Evolutionary conservation across 495 filamentous ascomycete genomes (phyloP).

Genomic region (Daldinia childiae): DNA sequence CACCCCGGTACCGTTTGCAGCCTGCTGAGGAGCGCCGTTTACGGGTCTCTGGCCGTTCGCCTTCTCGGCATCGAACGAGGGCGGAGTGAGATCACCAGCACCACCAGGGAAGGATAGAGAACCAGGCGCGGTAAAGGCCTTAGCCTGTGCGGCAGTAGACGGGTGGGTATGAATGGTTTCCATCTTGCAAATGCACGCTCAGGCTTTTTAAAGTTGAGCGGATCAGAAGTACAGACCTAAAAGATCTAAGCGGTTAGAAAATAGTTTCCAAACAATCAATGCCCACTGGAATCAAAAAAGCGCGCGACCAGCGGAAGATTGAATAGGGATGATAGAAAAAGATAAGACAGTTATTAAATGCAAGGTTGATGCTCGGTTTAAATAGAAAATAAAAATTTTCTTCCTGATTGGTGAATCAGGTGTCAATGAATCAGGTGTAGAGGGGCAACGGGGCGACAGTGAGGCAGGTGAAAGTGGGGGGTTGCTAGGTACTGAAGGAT

Average conservation of each 20-base stretch:
- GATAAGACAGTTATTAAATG: neutral
- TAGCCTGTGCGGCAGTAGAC: constrained; percentile 85
- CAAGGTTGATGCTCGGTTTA: neutral
- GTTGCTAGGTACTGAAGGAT: neutral
- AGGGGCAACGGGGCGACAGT: neutral
- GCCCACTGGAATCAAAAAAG: neutral
- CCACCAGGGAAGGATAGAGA: constrained; percentile 91
- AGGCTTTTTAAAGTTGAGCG: constrained; percentile 25
- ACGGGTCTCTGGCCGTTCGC: constrained; percentile 57
- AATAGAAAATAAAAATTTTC: neutral
- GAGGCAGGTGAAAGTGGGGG: neutral
- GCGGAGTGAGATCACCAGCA: constrained; percentile 81
- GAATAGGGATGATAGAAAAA: neutral
- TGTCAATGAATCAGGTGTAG: neutral
- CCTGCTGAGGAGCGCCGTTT: constrained; percentile 67
- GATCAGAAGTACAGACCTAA: constrained; percentile 32
- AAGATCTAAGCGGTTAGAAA: constrained; percentile 24
- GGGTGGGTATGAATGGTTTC: constrained; percentile 91
- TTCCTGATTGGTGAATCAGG: neutral
- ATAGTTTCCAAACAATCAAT: constrained; percentile 5
- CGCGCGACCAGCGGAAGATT: neutral
- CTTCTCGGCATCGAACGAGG: constrained; percentile 61
- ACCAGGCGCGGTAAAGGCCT: constrained; percentile 87
- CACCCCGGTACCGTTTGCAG: constrained; percentile 78
- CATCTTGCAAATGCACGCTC: constrained; percentile 63